These are phyloP conservation scores for Colletotrichum liriopes DNA, from an alignment of 2,329 filamentous ascomycete species.

Conservation along the genomic window DNA sequence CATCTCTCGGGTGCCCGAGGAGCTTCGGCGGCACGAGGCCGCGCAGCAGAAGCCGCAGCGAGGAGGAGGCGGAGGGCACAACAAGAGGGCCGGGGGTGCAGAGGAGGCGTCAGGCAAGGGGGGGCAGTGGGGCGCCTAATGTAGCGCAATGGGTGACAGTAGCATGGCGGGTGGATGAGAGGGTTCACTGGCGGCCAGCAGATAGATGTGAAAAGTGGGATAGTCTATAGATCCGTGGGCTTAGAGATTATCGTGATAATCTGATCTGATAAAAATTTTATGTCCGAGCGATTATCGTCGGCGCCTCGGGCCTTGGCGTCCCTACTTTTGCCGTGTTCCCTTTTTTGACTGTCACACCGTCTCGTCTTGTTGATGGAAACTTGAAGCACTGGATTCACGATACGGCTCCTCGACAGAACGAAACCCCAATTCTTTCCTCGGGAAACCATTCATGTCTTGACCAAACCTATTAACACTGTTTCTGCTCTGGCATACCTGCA, in stretches of 20 bases:
- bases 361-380: not conserved
- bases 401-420: not conserved
- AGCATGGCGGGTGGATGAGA: conserved; percentile 34
- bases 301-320: conserved; percentile 33
- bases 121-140: conserved; percentile 38
- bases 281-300: conserved; percentile 36
- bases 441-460: not conserved
- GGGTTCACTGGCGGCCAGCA: conserved; percentile 9
- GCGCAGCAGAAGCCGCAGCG: conserved; percentile 83
- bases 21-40: conserved; percentile 89
- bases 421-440: not conserved
- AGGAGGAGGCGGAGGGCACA: conserved; percentile 20
- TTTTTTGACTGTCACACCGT: not conserved
- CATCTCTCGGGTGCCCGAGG: conserved; percentile 91
- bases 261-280: conserved; percentile 38
- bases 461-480: not conserved
- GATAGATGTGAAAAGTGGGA: conserved; percentile 27
- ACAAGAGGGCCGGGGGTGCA: conserved; percentile 46
- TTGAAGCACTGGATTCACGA: too few relatives aligned
- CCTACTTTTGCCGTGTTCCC: not conserved
- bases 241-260: conserved; percentile 41
- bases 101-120: conserved; percentile 39
- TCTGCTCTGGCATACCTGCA: not conserved
- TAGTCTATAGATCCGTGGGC: conserved; percentile 11
- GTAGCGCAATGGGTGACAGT: conserved; percentile 35